Base-by-base conservation (phyloP, 352 stramenopile species). In the Globisporangium irregulare region DNA sequence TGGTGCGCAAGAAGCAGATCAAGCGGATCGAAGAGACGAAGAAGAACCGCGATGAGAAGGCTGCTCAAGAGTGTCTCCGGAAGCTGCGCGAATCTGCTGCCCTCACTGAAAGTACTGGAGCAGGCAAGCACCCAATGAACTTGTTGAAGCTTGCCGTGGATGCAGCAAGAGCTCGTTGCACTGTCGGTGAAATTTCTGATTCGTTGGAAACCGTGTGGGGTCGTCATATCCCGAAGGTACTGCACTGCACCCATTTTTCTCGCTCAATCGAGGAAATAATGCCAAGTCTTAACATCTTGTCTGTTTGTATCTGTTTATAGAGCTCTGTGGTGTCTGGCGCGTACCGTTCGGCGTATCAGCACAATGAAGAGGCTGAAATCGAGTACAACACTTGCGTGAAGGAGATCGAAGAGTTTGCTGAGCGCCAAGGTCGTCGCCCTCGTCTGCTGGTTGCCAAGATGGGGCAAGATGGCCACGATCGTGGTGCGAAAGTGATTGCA, bases 381-480 rank as follows among this genome's bases (percentile, higher is more conserved):
- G 95, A 98, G 66, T 98, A 98, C 76, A 81, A 98, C 53, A 58
- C 70, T 41, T 93, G 98, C 38, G 72, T 98, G 27, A 85, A 85
- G 27, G 76, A 89, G 68, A 94, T 99, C 22, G 90, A 98, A 69
- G 84, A 84, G 29, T 99, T 99, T 80, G 92, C 94, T 34, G 72
- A 97, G 68, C 74, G 68, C 14, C 89, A 98, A 61, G 97, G 97
- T 50, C 88, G 97, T 63, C 87, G 97, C 48, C 97, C 97, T 55
- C 86, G 96, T 66, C 95, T 99, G 71, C 74, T 99, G 32, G 93
- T 99, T 15, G 95, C 96, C 50, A 98, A 99, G 75, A 97, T 97
- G 88, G 91, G 94, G 36, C 95, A 99, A 80, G 97, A 99, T 77
- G 97, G 97, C 29, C 97, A 99, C 72, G 97, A 99, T 74, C 89